A percentile compares a stretch with the other conserved stretches of the same genome.
Evolutionary conservation across 495 filamentous ascomycete species (phyloP).

Genomic region (Penicillium desertorum): DNA sequence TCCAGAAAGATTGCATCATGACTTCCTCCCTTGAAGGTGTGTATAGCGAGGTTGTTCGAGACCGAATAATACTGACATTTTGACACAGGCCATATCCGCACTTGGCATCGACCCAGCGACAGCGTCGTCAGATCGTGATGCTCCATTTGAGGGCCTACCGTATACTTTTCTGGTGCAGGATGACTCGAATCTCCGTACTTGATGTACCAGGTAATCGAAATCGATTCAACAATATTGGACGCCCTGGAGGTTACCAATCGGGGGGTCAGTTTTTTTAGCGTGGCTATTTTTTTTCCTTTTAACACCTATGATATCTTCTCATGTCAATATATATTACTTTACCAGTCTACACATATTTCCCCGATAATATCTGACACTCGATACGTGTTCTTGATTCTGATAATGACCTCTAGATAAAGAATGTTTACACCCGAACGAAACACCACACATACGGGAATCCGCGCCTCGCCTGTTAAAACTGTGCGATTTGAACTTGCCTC

Average conservation of each 20-base stretch:
- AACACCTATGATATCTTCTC: not conserved
- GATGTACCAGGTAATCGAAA: not conserved
- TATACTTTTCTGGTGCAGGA: not conserved
- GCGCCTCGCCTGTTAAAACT: too few species aligned
- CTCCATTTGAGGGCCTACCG: too few species aligned
- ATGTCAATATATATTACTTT: not conserved
- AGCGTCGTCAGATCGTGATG: conserved; percentile 34
- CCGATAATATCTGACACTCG: too few species aligned
- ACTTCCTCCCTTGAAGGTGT: conserved; percentile 86
- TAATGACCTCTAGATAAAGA: too few species aligned
- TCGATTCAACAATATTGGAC: not conserved
- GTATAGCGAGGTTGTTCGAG: conserved; percentile 17
- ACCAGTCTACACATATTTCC: not conserved
- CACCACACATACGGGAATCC: too few species aligned
- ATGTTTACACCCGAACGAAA: too few species aligned
- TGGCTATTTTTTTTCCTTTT: not conserved
- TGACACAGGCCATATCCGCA: conserved; percentile 74
- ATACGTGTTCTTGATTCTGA: too few species aligned
- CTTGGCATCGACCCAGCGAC: conserved; percentile 79
- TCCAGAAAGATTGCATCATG: conserved; percentile 87
- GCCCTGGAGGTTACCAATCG: not conserved
- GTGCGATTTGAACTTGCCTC: too few species aligned
- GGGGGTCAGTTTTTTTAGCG: not conserved
- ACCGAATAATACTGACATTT: not conserved
- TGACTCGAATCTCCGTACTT: not conserved